A percentile compares a stretch with the other conserved stretches of the same genome.
Conservation (phyloP, 1,284 basidiomycete species). For the Lignosus rhinocerotis region DNA sequence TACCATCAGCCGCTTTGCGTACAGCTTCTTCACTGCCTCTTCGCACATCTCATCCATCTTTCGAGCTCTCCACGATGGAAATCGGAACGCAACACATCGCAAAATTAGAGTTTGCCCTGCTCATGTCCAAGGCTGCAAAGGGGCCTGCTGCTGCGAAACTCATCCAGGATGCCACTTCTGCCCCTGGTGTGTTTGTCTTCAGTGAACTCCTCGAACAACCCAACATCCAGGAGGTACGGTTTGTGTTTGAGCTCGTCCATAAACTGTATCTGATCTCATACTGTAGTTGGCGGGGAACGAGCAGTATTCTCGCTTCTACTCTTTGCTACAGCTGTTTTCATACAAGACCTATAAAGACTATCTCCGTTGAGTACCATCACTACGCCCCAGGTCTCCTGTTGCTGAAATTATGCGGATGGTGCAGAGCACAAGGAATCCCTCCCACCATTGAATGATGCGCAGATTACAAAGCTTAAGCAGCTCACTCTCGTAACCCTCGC, state of each 20-base stretch:
- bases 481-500: constrained; percentile 87
- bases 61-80: constrained; percentile 43
- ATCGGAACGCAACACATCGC: constrained; percentile 53
- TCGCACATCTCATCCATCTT: background rate
- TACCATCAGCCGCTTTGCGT: too few species aligned
- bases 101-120: constrained; percentile 83
- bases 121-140: constrained; percentile 88
- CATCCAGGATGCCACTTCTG: constrained; percentile 81
- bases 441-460: constrained; percentile 70
- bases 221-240: constrained; percentile 78
- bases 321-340: constrained; percentile 83
- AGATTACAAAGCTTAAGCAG: constrained; percentile 87
- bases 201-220: constrained; percentile 82
- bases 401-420: background rate
- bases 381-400: background rate
- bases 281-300: constrained; percentile 59
- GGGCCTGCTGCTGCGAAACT: constrained; percentile 92
- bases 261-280: background rate
- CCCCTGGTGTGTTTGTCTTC: constrained; percentile 90
- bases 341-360: constrained; percentile 88
- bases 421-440: constrained; percentile 64
- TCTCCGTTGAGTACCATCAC: constrained; percentile 36
- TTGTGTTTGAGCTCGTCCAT: background rate
- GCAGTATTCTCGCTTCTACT: constrained; percentile 58
- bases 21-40: background rate